Base-by-base conservation (phyloP, 176 grass and related monocot genomes). In the Carex scoparia region DNA sequence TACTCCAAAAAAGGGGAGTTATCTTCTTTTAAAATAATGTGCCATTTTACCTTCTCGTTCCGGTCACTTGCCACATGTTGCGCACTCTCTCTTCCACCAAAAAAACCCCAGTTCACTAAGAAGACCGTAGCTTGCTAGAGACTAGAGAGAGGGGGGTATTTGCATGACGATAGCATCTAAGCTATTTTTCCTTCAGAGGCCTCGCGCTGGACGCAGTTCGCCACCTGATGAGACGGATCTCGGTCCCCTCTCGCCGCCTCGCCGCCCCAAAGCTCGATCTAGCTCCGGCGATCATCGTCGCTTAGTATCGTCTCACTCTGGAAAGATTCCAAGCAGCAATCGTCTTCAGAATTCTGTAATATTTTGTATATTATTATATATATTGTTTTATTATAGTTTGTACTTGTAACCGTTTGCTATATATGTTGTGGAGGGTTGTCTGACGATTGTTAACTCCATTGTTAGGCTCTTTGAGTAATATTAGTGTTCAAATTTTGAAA, bases 111-210 rank as follows among this genome's bases (percentile, higher is more conserved):
- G 16, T 59, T 59, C 16, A 51, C 57, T 46, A 8, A 66, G 30
- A 33, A 35, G 66, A 38, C 13, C 27, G 67, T 69, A 32, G 35
- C 5, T 35, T 69, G 4, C 35, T n/a, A 69, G 11, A 72, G 44
- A 23, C 23, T 23, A 23, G 23, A 57, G 5, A 32, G 51, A 33
- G 49, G 4, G 23, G 16, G 27, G 4, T 9, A 28, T 69, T 56
- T 83, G 81, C 81, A 83, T 83, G 81, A 83, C 81, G 81, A 83
- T 83, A 69, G 81, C 81, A 51, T 69, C 81, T 7, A 83, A 83
- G 81, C 16, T 83, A 63, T 83, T 53, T 7, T 67, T 69, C 28
- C 13, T 51, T 19, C 32, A 83, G 60, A 65, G 81, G 27, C 38
- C 58, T 32, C 81, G 81, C 61, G 9, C 61, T 54, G 62, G 28